Conservation (phyloP, 2,329 filamentous ascomycete genomes). For the Ascochyta koolunga region DNA sequence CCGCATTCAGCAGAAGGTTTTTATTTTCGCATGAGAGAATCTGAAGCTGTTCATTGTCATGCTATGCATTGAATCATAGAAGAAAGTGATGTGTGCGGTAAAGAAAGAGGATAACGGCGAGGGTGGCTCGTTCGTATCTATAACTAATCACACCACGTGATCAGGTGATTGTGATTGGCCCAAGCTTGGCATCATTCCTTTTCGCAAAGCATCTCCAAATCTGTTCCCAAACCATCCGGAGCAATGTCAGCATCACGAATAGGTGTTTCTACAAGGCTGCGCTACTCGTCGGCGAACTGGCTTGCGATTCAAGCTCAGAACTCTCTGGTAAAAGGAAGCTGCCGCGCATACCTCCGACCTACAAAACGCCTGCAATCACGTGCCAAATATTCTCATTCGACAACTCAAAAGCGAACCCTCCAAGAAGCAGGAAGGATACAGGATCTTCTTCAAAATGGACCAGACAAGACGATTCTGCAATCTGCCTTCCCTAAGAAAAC, state of each 20-base stretch:
- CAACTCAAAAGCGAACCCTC: neutral
- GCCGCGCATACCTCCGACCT: neutral
- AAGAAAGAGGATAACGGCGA: no score
- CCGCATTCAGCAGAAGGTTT: no score
- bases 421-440: neutral
- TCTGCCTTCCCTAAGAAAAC: constrained; percentile 45
- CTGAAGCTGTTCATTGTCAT: no score
- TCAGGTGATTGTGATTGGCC: constrained; percentile 3
- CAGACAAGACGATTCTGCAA: constrained; percentile 16
- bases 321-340: neutral
- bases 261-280: neutral
- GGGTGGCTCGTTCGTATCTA: no score
- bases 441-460: neutral
- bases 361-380: constrained; percentile 12
- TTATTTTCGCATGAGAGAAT: no score
- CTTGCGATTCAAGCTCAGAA: neutral
- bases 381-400: neutral
- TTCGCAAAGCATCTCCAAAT: neutral
- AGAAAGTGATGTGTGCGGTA: no score
- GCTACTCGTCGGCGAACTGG: neutral
- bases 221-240: neutral
- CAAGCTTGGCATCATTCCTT: neutral
- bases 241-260: constrained; percentile 7
- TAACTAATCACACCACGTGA: constrained; percentile 1
- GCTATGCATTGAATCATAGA: no score